Conservation (phyloP, 148 eudicot species). For the Rhododendron ferrugineum region DNA sequence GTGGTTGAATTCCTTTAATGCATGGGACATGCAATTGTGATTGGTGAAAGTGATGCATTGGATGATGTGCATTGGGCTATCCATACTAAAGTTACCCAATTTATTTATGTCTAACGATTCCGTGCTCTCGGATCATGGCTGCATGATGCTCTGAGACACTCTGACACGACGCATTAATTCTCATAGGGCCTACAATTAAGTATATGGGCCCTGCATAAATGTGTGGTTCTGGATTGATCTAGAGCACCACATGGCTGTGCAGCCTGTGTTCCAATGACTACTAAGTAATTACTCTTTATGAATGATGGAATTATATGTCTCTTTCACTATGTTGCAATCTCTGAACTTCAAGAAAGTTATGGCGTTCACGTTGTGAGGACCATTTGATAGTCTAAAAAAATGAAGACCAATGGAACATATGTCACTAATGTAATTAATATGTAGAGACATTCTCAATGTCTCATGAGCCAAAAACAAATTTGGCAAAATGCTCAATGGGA, state of each 20-base stretch:
- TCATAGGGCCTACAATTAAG: no score
- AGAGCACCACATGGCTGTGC: background rate
- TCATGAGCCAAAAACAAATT: background rate
- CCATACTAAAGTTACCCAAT: background rate
- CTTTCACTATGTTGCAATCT: background rate
- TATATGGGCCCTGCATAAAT: no score
- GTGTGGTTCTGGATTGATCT: no score
- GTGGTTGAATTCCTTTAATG: constrained; percentile 9
- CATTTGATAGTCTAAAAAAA: background rate
- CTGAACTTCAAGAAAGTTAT: background rate
- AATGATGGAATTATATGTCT: background rate
- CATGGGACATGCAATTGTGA: background rate
- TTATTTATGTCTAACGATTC: no score
- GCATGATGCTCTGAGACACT: background rate
- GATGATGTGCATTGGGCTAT: background rate
- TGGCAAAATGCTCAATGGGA: background rate
- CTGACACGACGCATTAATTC: background rate
- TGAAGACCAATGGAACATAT: background rate
- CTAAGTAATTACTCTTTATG: background rate
- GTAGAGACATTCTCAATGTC: background rate
- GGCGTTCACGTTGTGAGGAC: background rate
- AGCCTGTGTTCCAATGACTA: background rate
- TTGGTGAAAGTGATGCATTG: background rate
- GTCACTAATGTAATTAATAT: background rate
- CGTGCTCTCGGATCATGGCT: no score